Evolutionary conservation across 1,284 basidiomycete genomes (phyloP), one percentile per base, ranked within the genome.

Genomic region (Apiotrichum gracile): DNA sequence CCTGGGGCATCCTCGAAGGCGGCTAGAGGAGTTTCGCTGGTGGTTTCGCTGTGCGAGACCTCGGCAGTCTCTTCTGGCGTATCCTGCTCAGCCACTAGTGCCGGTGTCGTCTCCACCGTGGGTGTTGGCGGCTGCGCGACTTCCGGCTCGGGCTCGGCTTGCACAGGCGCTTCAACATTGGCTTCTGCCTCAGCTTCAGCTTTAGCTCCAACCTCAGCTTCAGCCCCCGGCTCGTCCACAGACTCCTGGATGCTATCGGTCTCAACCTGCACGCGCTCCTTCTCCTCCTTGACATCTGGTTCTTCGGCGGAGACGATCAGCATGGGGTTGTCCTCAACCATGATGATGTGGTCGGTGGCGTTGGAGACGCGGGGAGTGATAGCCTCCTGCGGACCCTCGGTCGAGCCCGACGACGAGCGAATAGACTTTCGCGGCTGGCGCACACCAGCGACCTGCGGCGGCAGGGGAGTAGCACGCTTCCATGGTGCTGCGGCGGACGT

Each of bases 361-460:
- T 65, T 58, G 17, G 64, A 66, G 14, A 53, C 24, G 3, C 55
- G 52, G 16, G 67, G 67, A 7, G 67, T 69, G 12, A 60, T 51
- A 9, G 65, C 62, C 50, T 65, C 67, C 6, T 53, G 59, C 0
- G 61, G 51, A 9, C 68, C 65, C 29, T 66, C 67, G 2, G 67
- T 68, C 2, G 65, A 66, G 1, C 62, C 57, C 7, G 64, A 67
- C 3, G 65, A 52, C 5, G 64, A 67, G 19, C 67, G 61, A 8
- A 60, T 37, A 9, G 59, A 39, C 51, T 50, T 52, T 14, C 49
- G 35, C 45, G 45, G 50, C 39, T 45, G 25, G 9, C 49, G 45
- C 24, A 59, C 58, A 4, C 54, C 58, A 4, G 57, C 57, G 14
- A 59, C 57, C 1, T 43, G 17, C 2, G 58, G 51, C 5, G 58